Conservation (phyloP, 2,329 filamentous ascomycete genomes). For the Onygenales sp. region DNA sequence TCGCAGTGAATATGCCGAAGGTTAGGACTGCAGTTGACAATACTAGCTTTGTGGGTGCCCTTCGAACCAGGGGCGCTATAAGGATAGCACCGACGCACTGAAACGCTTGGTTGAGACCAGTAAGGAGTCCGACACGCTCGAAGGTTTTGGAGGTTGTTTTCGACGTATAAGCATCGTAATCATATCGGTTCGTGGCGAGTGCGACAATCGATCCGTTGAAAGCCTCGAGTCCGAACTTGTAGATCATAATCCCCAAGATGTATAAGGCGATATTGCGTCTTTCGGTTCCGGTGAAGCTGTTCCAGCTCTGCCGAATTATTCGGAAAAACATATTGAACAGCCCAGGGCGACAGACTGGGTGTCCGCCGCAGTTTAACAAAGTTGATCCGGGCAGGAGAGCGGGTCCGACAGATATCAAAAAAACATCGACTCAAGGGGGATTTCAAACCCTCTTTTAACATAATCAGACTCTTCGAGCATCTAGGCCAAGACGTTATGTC, state of each 20-base stretch:
- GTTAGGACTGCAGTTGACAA: slow-evolving; percentile 35
- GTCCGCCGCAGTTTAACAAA: too few species aligned
- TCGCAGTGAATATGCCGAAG: slow-evolving; percentile 39
- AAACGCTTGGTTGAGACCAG: slow-evolving; percentile 42
- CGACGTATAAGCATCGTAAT: slow-evolving; percentile 30
- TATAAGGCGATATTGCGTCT: slow-evolving; percentile 39
- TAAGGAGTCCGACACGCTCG: slow-evolving; percentile 38
- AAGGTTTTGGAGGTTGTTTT: slow-evolving; percentile 33
- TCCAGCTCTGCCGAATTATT: slow-evolving; percentile 13
- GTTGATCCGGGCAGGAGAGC: too few species aligned
- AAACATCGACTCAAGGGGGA: too few species aligned
- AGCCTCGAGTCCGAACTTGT: slow-evolving; percentile 44
- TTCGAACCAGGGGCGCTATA: slow-evolving; percentile 42
- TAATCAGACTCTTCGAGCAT: too few species aligned
- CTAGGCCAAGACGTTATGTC: too few species aligned
- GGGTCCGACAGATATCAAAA: too few species aligned
- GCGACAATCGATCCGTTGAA: slow-evolving; percentile 44
- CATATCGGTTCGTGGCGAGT: slow-evolving; percentile 42
- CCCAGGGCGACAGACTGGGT: too few species aligned
- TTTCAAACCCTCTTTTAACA: too few species aligned
- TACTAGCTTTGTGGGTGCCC: slow-evolving; percentile 39
- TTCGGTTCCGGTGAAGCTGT: slow-evolving; percentile 30
- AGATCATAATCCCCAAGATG: slow-evolving; percentile 42
- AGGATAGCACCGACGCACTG: slow-evolving; percentile 43
- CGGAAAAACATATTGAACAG: neutral